phyloP scores from a whole-genome alignment of 1,284 basidiomycete genomes.

The Tylopilus orsonianus region DNA sequence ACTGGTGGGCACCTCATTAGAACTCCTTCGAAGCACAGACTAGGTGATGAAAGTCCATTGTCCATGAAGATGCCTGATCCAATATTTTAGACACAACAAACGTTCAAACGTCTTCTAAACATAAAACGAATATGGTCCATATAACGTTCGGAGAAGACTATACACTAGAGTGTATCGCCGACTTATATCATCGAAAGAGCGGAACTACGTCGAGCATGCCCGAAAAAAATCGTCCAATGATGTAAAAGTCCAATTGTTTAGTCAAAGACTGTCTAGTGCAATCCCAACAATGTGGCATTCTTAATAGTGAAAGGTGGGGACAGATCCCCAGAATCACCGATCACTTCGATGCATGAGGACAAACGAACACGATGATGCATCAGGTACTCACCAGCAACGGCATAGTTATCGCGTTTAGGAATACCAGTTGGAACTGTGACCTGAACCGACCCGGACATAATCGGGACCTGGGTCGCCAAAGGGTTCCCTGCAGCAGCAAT shows the following conservation, averaged over 20 bases:
- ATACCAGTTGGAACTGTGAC: slow-evolving; percentile 40
- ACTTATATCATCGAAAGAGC: slow-evolving; percentile 7
- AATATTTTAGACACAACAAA: not conserved
- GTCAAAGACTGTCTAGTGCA: not conserved
- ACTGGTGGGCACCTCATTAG: no score
- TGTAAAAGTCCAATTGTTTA: slow-evolving; percentile 1
- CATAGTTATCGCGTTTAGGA: slow-evolving; percentile 28
- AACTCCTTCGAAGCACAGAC: no score
- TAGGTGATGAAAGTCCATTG: not conserved
- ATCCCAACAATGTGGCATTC: not conserved
- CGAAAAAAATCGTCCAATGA: not conserved
- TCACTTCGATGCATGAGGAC: slow-evolving; percentile 18
- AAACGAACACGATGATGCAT: not conserved
- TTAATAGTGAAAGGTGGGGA: slow-evolving; percentile 20
- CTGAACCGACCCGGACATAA: slow-evolving; percentile 35
- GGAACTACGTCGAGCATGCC: slow-evolving; percentile 7
- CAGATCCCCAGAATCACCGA: slow-evolving; percentile 28
- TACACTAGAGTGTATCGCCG: slow-evolving; percentile 2
- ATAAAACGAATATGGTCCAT: slow-evolving; percentile 14
- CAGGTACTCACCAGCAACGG: slow-evolving; percentile 37
- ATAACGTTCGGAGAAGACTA: slow-evolving; percentile 10
- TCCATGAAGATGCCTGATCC: slow-evolving; percentile 2
- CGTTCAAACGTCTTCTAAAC: slow-evolving; percentile 5
- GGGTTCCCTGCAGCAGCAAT: slow-evolving; percentile 37
- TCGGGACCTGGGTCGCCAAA: slow-evolving; percentile 41